Percentiles rank a stretch among this genome's conserved stretches.
phyloP scores from a whole-genome alignment of 371 early-diverging fungal species.

The Saksenaea oblongispora region DNA sequence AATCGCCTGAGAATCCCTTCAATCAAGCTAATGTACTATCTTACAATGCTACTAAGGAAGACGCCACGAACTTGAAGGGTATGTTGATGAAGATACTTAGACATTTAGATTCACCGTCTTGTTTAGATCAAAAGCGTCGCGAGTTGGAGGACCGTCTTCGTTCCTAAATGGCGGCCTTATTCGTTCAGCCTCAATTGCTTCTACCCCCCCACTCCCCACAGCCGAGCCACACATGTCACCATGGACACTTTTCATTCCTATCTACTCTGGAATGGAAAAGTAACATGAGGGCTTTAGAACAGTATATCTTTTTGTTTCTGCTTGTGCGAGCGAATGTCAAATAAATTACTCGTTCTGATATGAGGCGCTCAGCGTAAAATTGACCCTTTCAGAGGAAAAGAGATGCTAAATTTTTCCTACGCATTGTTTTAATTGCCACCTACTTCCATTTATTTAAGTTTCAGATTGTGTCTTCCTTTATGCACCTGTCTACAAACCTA shows the following conservation, averaged over 20 bases:
- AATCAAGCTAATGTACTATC: slow-evolving; percentile 72
- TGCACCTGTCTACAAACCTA: too few relatives aligned
- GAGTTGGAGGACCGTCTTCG: slow-evolving; percentile 39
- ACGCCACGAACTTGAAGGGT: slow-evolving; percentile 49
- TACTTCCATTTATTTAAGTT: too few relatives aligned
- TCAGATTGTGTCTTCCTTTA: too few relatives aligned
- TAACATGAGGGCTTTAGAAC: not conserved
- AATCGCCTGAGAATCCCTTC: slow-evolving; percentile 86
- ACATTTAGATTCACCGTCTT: not conserved
- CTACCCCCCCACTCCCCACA: not conserved
- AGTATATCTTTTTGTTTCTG: not conserved
- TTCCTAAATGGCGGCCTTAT: not conserved
- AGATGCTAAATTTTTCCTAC: too few relatives aligned
- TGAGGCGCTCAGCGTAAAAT: too few relatives aligned
- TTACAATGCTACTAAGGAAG: slow-evolving; percentile 71
- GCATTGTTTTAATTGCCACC: too few relatives aligned
- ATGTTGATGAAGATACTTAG: slow-evolving; percentile 4
- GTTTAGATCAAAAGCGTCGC: slow-evolving; percentile 27
- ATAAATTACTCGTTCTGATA: not conserved
- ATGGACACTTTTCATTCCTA: not conserved
- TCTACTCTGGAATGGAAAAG: not conserved
- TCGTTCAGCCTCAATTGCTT: not conserved
- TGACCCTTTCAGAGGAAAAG: too few relatives aligned
- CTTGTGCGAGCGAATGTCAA: not conserved
- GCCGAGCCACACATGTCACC: not conserved